Evolutionary conservation across 2,329 filamentous ascomycete genomes (phyloP), one percentile per base, ranked within the genome.

Genomic region (Sclerotinia nivalis): DNA sequence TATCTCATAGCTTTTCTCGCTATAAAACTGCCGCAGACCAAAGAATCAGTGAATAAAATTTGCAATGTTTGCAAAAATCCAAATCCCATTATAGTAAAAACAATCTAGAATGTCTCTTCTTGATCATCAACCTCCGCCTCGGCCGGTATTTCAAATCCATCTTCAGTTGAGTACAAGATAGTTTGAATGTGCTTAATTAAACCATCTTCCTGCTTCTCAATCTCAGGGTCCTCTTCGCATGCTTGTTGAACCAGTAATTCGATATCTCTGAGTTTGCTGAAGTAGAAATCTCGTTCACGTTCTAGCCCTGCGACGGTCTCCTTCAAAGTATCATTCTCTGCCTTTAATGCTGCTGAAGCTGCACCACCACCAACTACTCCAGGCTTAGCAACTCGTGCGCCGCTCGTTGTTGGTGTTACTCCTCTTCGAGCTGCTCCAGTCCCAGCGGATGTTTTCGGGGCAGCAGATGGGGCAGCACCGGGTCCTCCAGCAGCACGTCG

Each of bases 281-380:
- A 99, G 85, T 99, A 99, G 80, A 99, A 99, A 81, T 99, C 96
- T 64, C 96, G 88, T 84, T 99, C 96, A 76, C 96, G 91, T 85
- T 99, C 96, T 55, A 99, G 85, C 1, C 96, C 96, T 18, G 88
- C 86, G n/a, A 99, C 95, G 0, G 93, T 97, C 84, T 98, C 95
- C 86, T 97, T 97, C 75, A 98, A 86, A 40, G 91, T 92, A 55
- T 87, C 86, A 79, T 97, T 96, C 85, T 98, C 96, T 78, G 91
- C 87, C 79, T 92, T 88, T 75, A 99, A 83, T 5, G 90, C 93
- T 15, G 91, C 88, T 40, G 85, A 88, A 45, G 86, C 90, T 10
- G 89, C 87, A 58, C 87, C 81, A 49, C 75, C 82, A 54, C 79
- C 82, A 74, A 82, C 82, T 73, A 80, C 81, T 73, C 74, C 82